These are phyloP conservation scores for Erodium maritimum DNA, from an alignment of 345 rosid genomes.

Conservation along the genomic window DNA sequence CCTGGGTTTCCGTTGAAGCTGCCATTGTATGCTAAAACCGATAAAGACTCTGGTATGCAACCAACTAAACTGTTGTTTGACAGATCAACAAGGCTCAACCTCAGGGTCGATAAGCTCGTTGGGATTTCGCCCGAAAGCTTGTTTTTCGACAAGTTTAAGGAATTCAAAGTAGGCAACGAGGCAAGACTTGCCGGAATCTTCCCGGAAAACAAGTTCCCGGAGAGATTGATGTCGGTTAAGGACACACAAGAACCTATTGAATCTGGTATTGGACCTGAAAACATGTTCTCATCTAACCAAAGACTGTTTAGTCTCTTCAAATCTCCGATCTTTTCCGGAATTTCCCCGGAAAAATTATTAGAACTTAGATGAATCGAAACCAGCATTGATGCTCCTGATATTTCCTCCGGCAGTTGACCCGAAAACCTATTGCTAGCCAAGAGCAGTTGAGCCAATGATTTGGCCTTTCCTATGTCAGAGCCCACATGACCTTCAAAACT, in stretches of 20 bases:
- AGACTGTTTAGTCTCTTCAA: slow-evolving; percentile 45
- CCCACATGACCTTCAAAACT: slow-evolving; percentile 46
- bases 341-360: slow-evolving; percentile 42
- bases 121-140: slow-evolving; percentile 67
- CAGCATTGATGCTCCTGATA: slow-evolving; percentile 46
- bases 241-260: slow-evolving; percentile 48
- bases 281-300: slow-evolving; percentile 31
- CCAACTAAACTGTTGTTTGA: slow-evolving; percentile 58
- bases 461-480: slow-evolving; percentile 39
- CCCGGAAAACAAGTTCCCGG: slow-evolving; percentile 50
- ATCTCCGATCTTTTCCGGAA: slow-evolving; percentile 41
- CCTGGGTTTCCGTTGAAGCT: slow-evolving; percentile 53
- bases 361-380: slow-evolving; percentile 34
- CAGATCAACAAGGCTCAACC: slow-evolving; percentile 66
- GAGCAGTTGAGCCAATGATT: slow-evolving; percentile 41
- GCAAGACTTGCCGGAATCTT: slow-evolving; percentile 49
- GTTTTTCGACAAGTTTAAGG: slow-evolving; percentile 63
- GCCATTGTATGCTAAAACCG: slow-evolving; percentile 27
- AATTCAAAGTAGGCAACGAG: slow-evolving; percentile 33
- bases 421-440: slow-evolving; percentile 45
- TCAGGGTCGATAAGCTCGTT: slow-evolving; percentile 26
- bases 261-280: slow-evolving; percentile 48
- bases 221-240: slow-evolving; percentile 38
- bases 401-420: slow-evolving; percentile 41
- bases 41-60: slow-evolving; percentile 41